Base-by-base conservation (phyloP, 176 grass and related monocot species). In the Ananas comosus region DNA sequence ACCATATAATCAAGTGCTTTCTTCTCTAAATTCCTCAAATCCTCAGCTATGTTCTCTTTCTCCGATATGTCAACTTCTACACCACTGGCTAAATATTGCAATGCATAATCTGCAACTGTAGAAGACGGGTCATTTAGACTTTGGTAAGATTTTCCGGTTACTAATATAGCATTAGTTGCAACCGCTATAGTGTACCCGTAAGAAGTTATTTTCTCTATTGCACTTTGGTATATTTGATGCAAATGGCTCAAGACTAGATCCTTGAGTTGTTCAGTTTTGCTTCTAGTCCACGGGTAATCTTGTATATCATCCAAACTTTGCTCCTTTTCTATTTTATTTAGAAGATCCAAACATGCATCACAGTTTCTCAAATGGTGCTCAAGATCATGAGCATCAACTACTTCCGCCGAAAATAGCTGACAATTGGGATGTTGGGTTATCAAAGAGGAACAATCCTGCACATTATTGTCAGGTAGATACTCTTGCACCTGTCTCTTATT, bases 401-500 rank as follows among this genome's bases (percentile, higher is more conserved):
- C 13, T 14, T 69, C 65, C 11, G 53, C 9, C 1, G 74, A 42
- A 21, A 58, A 49, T 4, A 42, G 12, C 9, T 77, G 65, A 16
- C 47, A 77, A 47, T 68, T 51, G 8, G 19, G 51, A 9, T 16
- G 59, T 59, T 54, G 7, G 29, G 5, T 69, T 59, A 68, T 23
- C 65, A 68, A 14, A 4, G 23, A 12, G 53, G 74, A 16, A 22
- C 51, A 18, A n/a, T 14, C 51, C 12, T 12, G 10, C 12, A 28
- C 49, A 19, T 58, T 29, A 2, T 12, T 28, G 7, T 49, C 13
- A 17, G 65, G 74, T 49, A 65, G 27, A 77, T 77, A 64, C 24
- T 51, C 51, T 14, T 33, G 51, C 29, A 77, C 58, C 53, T 69
- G 68, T 49, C 65, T 68, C 74, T 77, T 77, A 21, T 77, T 77